These are phyloP conservation scores for Lagenidium sp. DNA, from an alignment of 352 stramenopile species.

Conservation along the genomic window DNA sequence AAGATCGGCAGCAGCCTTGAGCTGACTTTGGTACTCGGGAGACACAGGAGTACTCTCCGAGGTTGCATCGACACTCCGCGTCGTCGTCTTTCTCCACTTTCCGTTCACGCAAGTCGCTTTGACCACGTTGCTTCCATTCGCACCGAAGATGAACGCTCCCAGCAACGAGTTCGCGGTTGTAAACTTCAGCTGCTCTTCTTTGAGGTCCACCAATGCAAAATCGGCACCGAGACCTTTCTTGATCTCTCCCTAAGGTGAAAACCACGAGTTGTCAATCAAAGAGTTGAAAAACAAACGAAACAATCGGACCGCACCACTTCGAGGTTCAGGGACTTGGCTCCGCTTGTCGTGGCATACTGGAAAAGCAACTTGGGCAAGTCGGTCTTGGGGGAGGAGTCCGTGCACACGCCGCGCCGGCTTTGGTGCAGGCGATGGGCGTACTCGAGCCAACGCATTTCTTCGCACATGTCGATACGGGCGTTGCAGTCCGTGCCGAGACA, in stretches of 20 bases:
- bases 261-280: slow-evolving; percentile 2
- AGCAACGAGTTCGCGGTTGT: slow-evolving; percentile 40
- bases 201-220: slow-evolving; percentile 58
- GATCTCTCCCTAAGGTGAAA: slow-evolving; percentile 42
- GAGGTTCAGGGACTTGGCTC: slow-evolving; percentile 56
- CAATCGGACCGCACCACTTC: slow-evolving; percentile 32
- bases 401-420: slow-evolving; percentile 55
- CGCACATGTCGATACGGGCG: slow-evolving; percentile 71
- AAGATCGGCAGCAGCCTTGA: slow-evolving; percentile 35
- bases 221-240: slow-evolving; percentile 53
- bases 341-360: slow-evolving; percentile 56
- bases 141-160: slow-evolving; percentile 61
- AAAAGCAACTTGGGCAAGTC: slow-evolving; percentile 59
- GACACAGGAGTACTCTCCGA: slow-evolving; percentile 13
- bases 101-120: slow-evolving; percentile 69
- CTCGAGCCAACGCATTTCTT: slow-evolving; percentile 79
- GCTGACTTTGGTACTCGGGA: slow-evolving; percentile 30
- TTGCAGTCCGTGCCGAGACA: slow-evolving; percentile 76
- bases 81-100: slow-evolving; percentile 43
- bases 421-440: slow-evolving; percentile 62
- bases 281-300: neutral
- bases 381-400: slow-evolving; percentile 33
- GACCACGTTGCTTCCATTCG: slow-evolving; percentile 57
- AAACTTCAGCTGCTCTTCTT: slow-evolving; percentile 69
- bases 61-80: slow-evolving; percentile 1